Conservation (phyloP, 2,329 filamentous ascomycete species). For the Pyricularia sp. region DNA sequence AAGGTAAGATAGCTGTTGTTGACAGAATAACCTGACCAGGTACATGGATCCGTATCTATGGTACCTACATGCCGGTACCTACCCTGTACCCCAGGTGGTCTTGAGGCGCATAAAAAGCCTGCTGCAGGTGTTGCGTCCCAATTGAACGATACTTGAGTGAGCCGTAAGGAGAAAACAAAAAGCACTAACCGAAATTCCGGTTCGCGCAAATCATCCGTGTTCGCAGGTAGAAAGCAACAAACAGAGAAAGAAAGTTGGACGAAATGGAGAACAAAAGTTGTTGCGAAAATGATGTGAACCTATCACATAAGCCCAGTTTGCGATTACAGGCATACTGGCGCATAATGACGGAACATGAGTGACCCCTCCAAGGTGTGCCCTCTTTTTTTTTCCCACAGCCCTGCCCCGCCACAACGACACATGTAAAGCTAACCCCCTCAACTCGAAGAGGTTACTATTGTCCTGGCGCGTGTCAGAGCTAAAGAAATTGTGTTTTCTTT, state of each 20-base stretch:
- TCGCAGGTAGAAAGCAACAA: not conserved
- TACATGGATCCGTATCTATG: not conserved
- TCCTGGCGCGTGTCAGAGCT: not conserved
- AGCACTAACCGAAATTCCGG: not conserved
- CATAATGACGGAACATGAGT: not conserved
- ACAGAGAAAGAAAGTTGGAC: not conserved
- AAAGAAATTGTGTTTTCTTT: not conserved
- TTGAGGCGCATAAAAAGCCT: not conserved
- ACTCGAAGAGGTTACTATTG: not conserved
- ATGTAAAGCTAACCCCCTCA: not conserved
- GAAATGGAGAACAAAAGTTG: not conserved
- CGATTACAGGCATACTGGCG: constrained; percentile 8
- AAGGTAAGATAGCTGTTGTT: not conserved
- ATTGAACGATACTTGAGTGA: not conserved
- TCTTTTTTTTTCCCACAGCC: constrained; percentile 4
- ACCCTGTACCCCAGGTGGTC: not conserved
- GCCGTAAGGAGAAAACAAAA: not conserved
- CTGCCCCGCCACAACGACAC: constrained; percentile 8
- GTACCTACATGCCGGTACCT: not conserved
- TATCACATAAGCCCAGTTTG: constrained; percentile 11
- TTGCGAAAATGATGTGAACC: constrained; percentile 4
- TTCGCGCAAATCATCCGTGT: not conserved
- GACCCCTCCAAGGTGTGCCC: not conserved
- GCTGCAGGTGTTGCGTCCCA: not conserved
- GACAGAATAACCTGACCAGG: not conserved